A percentile compares a stretch with the other conserved stretches of the same genome.
Evolutionary conservation across 768 basidiomycete species (phyloP).

Genomic region (Lactifluus piperatus): DNA sequence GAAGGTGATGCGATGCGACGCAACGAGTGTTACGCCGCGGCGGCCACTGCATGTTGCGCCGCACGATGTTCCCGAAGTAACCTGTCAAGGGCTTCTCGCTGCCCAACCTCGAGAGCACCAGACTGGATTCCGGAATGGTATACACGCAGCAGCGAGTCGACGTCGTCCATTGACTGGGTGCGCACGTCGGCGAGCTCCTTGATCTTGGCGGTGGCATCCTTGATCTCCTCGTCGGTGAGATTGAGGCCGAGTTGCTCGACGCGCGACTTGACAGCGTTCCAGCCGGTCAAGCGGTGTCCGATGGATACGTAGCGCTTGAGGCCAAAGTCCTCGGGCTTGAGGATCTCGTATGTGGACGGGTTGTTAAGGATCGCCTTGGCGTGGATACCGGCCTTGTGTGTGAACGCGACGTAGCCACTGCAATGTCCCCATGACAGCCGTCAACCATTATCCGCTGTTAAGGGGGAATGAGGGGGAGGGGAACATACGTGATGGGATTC

Average conservation of each 20-base stretch:
- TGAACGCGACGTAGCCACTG: constrained; percentile 98
- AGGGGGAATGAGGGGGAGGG: not conserved
- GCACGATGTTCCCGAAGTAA: constrained; percentile 73
- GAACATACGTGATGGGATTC: constrained; percentile 80
- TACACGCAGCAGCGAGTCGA: constrained; percentile 91
- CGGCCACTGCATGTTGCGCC: constrained; percentile 13
- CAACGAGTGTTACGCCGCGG: not conserved
- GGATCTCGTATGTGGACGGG: constrained; percentile 97
- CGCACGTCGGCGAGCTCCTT: constrained; percentile 98
- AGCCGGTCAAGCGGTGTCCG: constrained; percentile 93
- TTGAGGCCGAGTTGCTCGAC: constrained; percentile 92
- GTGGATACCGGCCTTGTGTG: constrained; percentile 99
- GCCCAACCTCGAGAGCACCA: constrained; percentile 89
- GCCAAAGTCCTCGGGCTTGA: constrained; percentile 99
- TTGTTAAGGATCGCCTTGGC: constrained; percentile 99
- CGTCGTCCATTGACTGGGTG: constrained; percentile 98
- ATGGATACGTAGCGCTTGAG: constrained; percentile 97
- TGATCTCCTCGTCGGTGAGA: constrained; percentile 91
- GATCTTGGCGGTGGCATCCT: constrained; percentile 98
- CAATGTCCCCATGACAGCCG: not conserved
- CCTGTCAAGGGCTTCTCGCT: constrained; percentile 83
- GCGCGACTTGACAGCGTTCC: constrained; percentile 99
- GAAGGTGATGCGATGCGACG: no score
- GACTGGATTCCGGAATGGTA: constrained; percentile 92
- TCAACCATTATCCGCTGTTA: not conserved